Percentiles rank a stretch among this genome's conserved stretches.
phyloP scores from a whole-genome alignment of 306 rosid species.

The Vigna unguiculata region DNA sequence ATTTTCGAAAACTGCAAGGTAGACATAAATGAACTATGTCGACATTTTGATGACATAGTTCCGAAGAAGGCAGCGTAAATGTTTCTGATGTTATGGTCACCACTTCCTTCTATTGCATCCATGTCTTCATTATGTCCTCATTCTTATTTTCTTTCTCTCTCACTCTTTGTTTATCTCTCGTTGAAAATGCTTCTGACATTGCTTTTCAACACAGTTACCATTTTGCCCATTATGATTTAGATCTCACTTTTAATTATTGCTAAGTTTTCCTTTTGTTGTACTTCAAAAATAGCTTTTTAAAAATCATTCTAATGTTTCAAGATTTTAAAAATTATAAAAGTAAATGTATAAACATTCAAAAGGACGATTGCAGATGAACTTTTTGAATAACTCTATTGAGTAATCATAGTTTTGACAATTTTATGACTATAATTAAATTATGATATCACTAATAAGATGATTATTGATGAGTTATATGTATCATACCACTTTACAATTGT shows the following conservation, averaged over 20 bases:
- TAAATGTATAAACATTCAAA: neutral
- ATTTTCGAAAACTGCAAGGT: neutral
- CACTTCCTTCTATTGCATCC: neutral
- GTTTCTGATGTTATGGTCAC: neutral
- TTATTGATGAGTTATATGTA: no score
- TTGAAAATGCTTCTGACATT: neutral
- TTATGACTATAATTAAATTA: no score
- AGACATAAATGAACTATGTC: conserved; percentile 26
- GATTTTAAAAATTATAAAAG: neutral
- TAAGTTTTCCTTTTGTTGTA: neutral
- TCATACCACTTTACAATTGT: no score
- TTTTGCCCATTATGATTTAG: neutral
- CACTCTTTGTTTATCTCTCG: neutral
- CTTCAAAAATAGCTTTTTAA: neutral
- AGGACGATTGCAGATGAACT: no score
- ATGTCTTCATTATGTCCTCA: conserved; percentile 46
- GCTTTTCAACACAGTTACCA: neutral
- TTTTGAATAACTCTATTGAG: neutral
- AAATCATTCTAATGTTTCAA: neutral
- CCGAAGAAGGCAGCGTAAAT: neutral
- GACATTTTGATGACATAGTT: conserved; percentile 26
- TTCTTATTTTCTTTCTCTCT: neutral
- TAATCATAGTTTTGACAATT: no score
- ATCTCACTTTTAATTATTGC: neutral
- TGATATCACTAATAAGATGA: no score